Evolutionary conservation across 495 filamentous ascomycete genomes (phyloP).

Genomic region (Cercophora samala): DNA sequence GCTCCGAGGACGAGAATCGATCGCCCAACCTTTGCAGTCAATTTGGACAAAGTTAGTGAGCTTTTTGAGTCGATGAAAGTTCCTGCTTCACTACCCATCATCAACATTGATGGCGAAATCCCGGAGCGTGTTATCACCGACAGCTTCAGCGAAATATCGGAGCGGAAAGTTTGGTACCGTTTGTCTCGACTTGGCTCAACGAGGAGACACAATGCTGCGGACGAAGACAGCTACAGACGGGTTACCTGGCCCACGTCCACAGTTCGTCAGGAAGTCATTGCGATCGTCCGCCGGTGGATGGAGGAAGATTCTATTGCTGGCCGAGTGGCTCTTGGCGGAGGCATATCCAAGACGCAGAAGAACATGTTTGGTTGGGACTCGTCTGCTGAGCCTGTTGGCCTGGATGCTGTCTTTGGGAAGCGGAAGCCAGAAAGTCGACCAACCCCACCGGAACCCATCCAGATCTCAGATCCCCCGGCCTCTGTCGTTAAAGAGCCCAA

Average conservation of each 20-base stretch:
- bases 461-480: not conserved
- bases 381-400: constrained; percentile 43
- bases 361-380: constrained; percentile 56
- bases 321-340: constrained; percentile 45
- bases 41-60: constrained; percentile 43
- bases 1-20: constrained; percentile 24
- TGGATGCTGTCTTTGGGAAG: constrained; percentile 46
- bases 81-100: not conserved
- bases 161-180: constrained; percentile 62
- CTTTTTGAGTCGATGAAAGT: constrained; percentile 36
- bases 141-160: constrained; percentile 49
- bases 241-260: constrained; percentile 54
- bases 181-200: constrained; percentile 56
- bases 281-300: constrained; percentile 58
- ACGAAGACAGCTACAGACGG: constrained; percentile 56
- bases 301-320: constrained; percentile 55
- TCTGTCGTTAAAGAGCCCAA: not conserved
- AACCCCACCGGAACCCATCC: constrained; percentile 23
- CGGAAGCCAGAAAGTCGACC: constrained; percentile 25
- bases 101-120: constrained; percentile 20
- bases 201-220: constrained; percentile 52
- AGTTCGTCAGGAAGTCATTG: constrained; percentile 49
- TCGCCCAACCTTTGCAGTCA: constrained; percentile 37
- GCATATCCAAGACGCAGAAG: constrained; percentile 40
- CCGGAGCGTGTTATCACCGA: constrained; percentile 43